phyloP scores from a whole-genome alignment of 169 alveolate genomes.

The Plasmodium berghei region DNA sequence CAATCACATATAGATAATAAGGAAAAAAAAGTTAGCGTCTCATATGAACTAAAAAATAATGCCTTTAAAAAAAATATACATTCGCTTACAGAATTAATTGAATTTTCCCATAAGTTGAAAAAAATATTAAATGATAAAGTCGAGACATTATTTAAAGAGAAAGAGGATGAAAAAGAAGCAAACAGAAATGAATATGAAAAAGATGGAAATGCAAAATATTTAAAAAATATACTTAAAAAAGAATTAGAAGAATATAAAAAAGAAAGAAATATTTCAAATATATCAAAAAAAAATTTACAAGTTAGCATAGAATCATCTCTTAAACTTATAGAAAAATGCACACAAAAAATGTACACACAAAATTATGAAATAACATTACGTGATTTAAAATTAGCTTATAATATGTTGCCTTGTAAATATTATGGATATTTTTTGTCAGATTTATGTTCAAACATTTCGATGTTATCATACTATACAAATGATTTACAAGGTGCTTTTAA shows the following conservation, averaged over 20 bases:
- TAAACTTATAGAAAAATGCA: constrained; percentile 58
- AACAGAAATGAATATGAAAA: too few relatives aligned
- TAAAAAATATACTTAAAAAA: constrained; percentile 30
- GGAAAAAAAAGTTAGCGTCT: constrained; percentile 10
- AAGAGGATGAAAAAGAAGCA: constrained; percentile 16
- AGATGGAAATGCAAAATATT: constrained; percentile 11
- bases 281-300: constrained; percentile 53
- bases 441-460: constrained; percentile 38
- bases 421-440: constrained; percentile 54
- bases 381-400: constrained; percentile 69
- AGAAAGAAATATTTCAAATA: constrained; percentile 36
- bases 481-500: constrained; percentile 64
- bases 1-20: neutral
- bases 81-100: constrained; percentile 25
- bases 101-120: constrained; percentile 35
- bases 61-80: constrained; percentile 10
- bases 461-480: constrained; percentile 54
- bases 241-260: constrained; percentile 45
- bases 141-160: neutral
- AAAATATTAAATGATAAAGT: constrained; percentile 14
- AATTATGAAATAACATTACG: constrained; percentile 54
- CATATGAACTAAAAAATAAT: constrained; percentile 5
- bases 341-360: constrained; percentile 40
- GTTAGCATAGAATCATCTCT: constrained; percentile 65
- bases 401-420: constrained; percentile 72